A percentile compares a stretch with the other conserved stretches of the same genome.
Conservation (phyloP, 495 filamentous ascomycete species). For the Staphylotrichum longicolle region DNA sequence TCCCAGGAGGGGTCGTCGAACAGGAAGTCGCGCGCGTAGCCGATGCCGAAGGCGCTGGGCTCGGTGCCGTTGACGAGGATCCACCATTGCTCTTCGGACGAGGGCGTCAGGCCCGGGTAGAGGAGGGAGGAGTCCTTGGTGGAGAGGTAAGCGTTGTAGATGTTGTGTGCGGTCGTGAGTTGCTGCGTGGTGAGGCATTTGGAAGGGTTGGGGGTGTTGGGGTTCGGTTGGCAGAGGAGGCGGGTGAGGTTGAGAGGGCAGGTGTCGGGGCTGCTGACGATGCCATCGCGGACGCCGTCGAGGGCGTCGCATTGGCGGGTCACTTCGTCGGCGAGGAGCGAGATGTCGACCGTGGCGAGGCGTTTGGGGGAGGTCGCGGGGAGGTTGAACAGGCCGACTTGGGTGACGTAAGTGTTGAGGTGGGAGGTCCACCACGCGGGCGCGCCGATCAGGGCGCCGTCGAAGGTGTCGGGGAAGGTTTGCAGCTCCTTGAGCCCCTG, state of each 20-base stretch:
- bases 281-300: slow-evolving; percentile 61
- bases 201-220: slow-evolving; percentile 24
- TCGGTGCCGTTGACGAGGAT: slow-evolving; percentile 27
- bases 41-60: slow-evolving; percentile 36
- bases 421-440: slow-evolving; percentile 52
- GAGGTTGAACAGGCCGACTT: slow-evolving; percentile 35
- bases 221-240: slow-evolving; percentile 47
- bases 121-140: slow-evolving; percentile 44
- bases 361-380: slow-evolving; percentile 44
- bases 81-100: slow-evolving; percentile 33
- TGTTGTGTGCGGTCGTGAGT: slow-evolving; percentile 50
- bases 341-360: slow-evolving; percentile 49
- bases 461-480: slow-evolving; percentile 51
- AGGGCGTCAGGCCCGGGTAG: slow-evolving; percentile 50
- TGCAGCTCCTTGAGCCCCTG: slow-evolving; percentile 53
- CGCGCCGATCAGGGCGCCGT: slow-evolving; percentile 63
- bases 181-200: slow-evolving; percentile 58
- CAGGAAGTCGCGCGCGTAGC: slow-evolving; percentile 43
- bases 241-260: slow-evolving; percentile 55
- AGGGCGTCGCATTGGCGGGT: slow-evolving; percentile 60
- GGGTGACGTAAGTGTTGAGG: slow-evolving; percentile 39
- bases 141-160: slow-evolving; percentile 53
- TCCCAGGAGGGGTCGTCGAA: slow-evolving; percentile 44
- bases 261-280: slow-evolving; percentile 56
- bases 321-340: slow-evolving; percentile 50